These are phyloP conservation scores for Apophysomyces elegans DNA, from an alignment of 371 early-diverging fungal species.

Conservation along the genomic window DNA sequence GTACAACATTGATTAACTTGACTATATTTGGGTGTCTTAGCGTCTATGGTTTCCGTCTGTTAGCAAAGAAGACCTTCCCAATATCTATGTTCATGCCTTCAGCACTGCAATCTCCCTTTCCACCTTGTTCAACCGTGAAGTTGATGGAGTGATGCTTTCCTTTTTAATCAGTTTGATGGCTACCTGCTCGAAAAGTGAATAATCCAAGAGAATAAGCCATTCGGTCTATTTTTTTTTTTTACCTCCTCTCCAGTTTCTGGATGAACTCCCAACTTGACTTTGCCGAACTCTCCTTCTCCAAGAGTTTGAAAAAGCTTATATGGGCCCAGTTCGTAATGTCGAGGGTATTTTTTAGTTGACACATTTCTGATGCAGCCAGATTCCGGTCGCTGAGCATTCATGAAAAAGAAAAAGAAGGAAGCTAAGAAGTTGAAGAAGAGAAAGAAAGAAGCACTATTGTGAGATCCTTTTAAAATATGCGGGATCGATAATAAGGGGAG, in stretches of 20 bases:
- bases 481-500: neutral
- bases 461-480: neutral
- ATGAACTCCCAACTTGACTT: conserved; percentile 96
- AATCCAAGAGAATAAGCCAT: neutral
- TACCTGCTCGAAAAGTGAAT: conserved; percentile 41
- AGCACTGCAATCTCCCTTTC: conserved; percentile 78
- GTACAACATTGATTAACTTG: conserved; percentile 75
- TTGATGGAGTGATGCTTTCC: conserved; percentile 49
- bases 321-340: conserved; percentile 76
- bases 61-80: neutral
- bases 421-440: conserved; percentile 2
- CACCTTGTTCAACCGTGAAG: conserved; percentile 62
- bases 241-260: conserved; percentile 91
- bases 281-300: conserved; percentile 98
- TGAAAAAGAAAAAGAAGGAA: conserved; percentile 2
- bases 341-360: neutral
- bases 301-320: conserved; percentile 91
- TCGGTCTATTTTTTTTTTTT: conserved; percentile 20
- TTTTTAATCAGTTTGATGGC: conserved; percentile 74
- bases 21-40: conserved; percentile 78
- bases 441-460: neutral
- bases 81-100: conserved; percentile 36
- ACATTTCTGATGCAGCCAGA: neutral
- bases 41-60: conserved; percentile 48
- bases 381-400: neutral